A percentile compares a stretch with the other conserved stretches of the same genome.
Conservation (phyloP, 768 basidiomycete genomes). For the Mycena rosella region DNA sequence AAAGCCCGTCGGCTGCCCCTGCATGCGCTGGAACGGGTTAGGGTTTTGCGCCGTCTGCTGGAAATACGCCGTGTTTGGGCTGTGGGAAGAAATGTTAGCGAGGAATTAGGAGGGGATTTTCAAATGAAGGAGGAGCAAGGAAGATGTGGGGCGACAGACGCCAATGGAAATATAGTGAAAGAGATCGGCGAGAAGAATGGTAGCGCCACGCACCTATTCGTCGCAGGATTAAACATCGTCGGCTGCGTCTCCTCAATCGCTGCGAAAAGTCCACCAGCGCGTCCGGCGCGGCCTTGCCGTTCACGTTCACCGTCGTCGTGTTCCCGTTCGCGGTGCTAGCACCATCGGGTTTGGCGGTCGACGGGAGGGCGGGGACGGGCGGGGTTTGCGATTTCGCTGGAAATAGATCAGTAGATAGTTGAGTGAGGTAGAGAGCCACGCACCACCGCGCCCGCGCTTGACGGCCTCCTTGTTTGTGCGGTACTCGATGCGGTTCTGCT, state of each 20-base stretch:
- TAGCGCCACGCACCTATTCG: conserved; percentile 69
- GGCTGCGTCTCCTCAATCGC: conserved; percentile 88
- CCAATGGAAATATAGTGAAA: not conserved
- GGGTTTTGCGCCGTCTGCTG: conserved; percentile 66
- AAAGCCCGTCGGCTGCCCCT: conserved; percentile 48
- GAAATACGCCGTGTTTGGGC: conserved; percentile 63
- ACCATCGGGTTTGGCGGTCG: conserved; percentile 23
- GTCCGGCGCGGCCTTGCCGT: conserved; percentile 48
- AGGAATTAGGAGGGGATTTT: no score
- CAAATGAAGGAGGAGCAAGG: no score
- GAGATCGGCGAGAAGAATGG: no score
- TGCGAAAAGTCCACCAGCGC: conserved; percentile 86
- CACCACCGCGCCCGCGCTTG: conserved; percentile 54
- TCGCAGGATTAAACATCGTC: conserved; percentile 76
- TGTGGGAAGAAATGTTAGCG: conserved; percentile 39
- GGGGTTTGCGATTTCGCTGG: conserved; percentile 30
- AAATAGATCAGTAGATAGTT: not conserved
- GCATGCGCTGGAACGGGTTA: conserved; percentile 84
- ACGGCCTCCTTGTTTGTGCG: conserved; percentile 80
- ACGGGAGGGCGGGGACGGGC: conserved; percentile 32
- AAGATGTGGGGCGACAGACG: no score
- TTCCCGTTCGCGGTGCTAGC: conserved; percentile 12
- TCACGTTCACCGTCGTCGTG: conserved; percentile 35
- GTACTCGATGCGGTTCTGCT: conserved; percentile 94
- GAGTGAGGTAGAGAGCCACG: not conserved